A percentile compares a stretch with the other conserved stretches of the same genome.
Evolutionary conservation across 805 yeast genomes (phyloP).

Genomic region (Ogataea nonfermentans): DNA sequence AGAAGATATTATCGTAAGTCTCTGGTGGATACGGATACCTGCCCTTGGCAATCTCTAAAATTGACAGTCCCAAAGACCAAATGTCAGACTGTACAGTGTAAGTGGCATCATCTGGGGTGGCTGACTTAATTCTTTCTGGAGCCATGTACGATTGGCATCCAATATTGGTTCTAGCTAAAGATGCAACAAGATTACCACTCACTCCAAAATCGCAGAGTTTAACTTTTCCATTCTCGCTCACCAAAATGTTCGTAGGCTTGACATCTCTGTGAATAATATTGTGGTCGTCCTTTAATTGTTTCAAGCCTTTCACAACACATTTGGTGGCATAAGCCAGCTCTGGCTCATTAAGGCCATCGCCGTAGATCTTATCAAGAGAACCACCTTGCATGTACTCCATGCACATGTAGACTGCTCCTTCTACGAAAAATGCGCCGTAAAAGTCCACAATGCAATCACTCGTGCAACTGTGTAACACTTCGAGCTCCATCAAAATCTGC

Average conservation of each 20-base stretch:
- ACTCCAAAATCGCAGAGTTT: slow-evolving; percentile 97
- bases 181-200: slow-evolving; percentile 90
- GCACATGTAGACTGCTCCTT: slow-evolving; percentile 97
- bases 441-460: slow-evolving; percentile 93
- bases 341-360: slow-evolving; percentile 70
- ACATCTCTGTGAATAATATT: slow-evolving; percentile 95
- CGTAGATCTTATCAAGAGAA: slow-evolving; percentile 82
- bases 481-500: slow-evolving; percentile 95
- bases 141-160: slow-evolving; percentile 99
- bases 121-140: slow-evolving; percentile 85
- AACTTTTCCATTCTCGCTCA: slow-evolving; percentile 74
- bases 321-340: slow-evolving; percentile 78
- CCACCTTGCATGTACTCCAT: slow-evolving; percentile 98
- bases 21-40: slow-evolving; percentile 96
- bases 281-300: slow-evolving; percentile 81
- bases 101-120: slow-evolving; percentile 70
- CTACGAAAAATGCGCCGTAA: slow-evolving; percentile 95
- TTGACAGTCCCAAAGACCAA: slow-evolving; percentile 89
- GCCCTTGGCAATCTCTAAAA: slow-evolving; percentile 87
- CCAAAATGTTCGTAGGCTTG: slow-evolving; percentile 90
- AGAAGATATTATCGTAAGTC: slow-evolving; percentile 83
- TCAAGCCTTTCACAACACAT: slow-evolving; percentile 77
- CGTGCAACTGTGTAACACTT: slow-evolving; percentile 85
- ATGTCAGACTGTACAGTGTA: slow-evolving; percentile 93
- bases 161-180: slow-evolving; percentile 90